Percentiles rank a stretch among this genome's conserved stretches.
Conservation (phyloP, 495 filamentous ascomycete species). For the Daldinia loculata region DNA sequence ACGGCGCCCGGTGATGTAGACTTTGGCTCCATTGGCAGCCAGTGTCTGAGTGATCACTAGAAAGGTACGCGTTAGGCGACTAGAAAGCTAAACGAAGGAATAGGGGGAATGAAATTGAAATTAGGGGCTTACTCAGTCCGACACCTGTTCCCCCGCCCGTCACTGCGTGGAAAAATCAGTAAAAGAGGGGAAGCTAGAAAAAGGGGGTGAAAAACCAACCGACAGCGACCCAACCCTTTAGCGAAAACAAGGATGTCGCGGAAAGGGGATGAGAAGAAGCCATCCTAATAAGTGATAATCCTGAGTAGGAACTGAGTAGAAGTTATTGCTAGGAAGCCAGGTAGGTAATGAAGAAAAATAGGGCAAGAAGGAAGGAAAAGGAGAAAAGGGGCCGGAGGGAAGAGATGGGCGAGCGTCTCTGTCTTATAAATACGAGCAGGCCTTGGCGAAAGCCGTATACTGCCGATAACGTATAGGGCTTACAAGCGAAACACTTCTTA, state of each 20-base stretch:
- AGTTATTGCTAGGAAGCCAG: not conserved
- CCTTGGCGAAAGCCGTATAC: not conserved
- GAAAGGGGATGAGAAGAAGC: slow-evolving; percentile 43
- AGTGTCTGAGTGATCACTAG: slow-evolving; percentile 78
- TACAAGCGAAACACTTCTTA: not conserved
- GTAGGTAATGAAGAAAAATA: not conserved
- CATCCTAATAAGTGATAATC: slow-evolving; percentile 19
- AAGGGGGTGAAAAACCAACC: slow-evolving; percentile 35
- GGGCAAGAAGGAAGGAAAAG: slow-evolving; percentile 2
- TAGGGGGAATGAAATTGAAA: not conserved
- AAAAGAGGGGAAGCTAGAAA: slow-evolving; percentile 13
- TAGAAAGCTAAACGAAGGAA: not conserved
- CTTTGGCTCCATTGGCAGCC: slow-evolving; percentile 80
- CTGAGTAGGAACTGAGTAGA: not conserved
- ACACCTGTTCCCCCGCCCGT: slow-evolving; percentile 68
- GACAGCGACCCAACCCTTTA: slow-evolving; percentile 41
- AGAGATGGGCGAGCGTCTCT: not conserved
- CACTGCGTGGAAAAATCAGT: slow-evolving; percentile 44
- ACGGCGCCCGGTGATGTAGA: slow-evolving; percentile 84
- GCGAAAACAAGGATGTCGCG: slow-evolving; percentile 38
- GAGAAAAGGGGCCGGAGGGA: slow-evolving; percentile 23
- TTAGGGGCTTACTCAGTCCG: slow-evolving; percentile 55
- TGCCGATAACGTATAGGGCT: slow-evolving; percentile 12
- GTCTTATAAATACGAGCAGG: slow-evolving; percentile 26
- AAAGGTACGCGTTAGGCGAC: not conserved